Conservation (phyloP, 208 protist species). For the Wallacemonas rigidus region DNA sequence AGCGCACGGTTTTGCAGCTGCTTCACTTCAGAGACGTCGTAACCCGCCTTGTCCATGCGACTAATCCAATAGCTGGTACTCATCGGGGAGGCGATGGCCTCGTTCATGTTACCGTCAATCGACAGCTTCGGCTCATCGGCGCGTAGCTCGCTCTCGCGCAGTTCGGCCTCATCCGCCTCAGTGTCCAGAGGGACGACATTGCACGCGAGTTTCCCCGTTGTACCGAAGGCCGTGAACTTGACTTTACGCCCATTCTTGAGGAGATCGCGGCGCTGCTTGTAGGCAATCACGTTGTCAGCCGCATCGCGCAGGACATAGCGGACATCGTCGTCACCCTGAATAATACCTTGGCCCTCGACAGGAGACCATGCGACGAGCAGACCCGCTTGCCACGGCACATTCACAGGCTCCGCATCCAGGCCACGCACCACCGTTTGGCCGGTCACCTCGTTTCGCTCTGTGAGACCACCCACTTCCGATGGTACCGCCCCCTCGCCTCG, state of each 20-base stretch:
- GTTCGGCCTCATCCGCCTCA: constrained; percentile 57
- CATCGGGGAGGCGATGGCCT: constrained; percentile 86
- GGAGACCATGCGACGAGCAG: constrained; percentile 75
- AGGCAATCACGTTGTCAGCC: constrained; percentile 71
- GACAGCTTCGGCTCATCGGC: constrained; percentile 43
- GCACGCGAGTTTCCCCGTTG: constrained; percentile 61
- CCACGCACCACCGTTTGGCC: constrained; percentile 15
- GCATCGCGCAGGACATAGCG: constrained; percentile 87
- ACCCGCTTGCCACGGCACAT: constrained; percentile 58
- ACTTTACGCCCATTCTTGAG: constrained; percentile 70
- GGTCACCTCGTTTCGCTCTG: constrained; percentile 18
- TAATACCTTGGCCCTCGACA: constrained; percentile 81
- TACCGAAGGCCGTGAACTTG: constrained; percentile 74
- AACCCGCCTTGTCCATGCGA: constrained; percentile 83
- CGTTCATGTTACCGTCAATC: constrained; percentile 70
- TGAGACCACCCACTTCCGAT: not conserved
- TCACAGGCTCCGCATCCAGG: constrained; percentile 36
- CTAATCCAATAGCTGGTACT: constrained; percentile 89
- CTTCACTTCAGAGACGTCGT: constrained; percentile 81
- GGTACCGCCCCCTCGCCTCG: not conserved
- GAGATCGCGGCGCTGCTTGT: constrained; percentile 37
- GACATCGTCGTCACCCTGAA: constrained; percentile 60
- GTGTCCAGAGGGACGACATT: constrained; percentile 67
- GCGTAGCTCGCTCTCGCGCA: constrained; percentile 55
- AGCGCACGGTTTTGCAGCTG: constrained; percentile 71